A percentile compares a stretch with the other conserved stretches of the same genome.
Evolutionary conservation across 1,139 yeast species (phyloP).

Genomic region (Keqinozyma sinolaborantium): DNA sequence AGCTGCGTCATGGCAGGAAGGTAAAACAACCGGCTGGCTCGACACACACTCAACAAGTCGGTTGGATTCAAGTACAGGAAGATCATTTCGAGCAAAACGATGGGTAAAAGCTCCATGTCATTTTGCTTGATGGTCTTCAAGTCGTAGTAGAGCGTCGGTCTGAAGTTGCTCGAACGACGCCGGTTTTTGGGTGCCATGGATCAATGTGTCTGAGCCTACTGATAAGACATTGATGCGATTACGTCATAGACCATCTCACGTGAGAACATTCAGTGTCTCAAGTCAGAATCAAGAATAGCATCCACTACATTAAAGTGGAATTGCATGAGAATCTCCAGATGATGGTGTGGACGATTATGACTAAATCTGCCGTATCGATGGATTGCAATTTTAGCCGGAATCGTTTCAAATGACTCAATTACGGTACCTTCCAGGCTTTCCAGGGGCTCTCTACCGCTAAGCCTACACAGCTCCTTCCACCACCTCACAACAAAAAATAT

Average conservation of each 20-base stretch:
- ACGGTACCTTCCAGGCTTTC: too few relatives aligned
- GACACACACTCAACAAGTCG: slow-evolving; percentile 8
- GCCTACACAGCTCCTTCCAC: too few relatives aligned
- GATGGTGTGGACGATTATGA: too few relatives aligned
- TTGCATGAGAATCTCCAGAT: too few relatives aligned
- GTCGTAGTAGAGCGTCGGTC: slow-evolving; percentile 10
- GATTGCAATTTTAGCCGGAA: too few relatives aligned
- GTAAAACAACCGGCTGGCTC: slow-evolving; percentile 10
- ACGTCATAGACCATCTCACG: background rate
- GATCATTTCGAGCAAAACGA: slow-evolving; percentile 5
- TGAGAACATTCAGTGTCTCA: too few relatives aligned
- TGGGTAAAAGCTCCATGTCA: slow-evolving; percentile 10
- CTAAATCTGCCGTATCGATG: too few relatives aligned
- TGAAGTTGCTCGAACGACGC: slow-evolving; percentile 10
- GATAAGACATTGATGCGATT: background rate
- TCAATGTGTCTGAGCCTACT: background rate
- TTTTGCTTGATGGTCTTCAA: slow-evolving; percentile 2
- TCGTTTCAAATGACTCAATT: too few relatives aligned
- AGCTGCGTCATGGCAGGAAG: slow-evolving; percentile 11
- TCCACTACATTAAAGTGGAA: too few relatives aligned
- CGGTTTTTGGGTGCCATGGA: slow-evolving; percentile 1
- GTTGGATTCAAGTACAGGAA: slow-evolving; percentile 6
- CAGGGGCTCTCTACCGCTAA: too few relatives aligned
- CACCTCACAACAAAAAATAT: too few relatives aligned
- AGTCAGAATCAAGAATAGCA: too few relatives aligned